phyloP scores from a whole-genome alignment of 2,329 filamentous ascomycete species.

The Fusarium buxicola region DNA sequence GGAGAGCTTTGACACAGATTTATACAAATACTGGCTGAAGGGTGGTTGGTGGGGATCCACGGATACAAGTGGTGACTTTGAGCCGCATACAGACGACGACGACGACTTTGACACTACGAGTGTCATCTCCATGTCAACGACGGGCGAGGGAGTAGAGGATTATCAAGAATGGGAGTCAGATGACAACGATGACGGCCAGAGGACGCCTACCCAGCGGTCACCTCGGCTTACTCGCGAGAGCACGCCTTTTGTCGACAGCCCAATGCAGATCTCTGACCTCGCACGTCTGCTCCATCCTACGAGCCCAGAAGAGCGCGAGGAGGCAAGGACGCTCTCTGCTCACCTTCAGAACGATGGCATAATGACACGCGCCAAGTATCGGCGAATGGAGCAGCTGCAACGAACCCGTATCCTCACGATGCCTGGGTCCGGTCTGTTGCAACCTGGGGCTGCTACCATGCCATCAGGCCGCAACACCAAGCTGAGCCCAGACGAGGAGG shows the following conservation, averaged over 20 bases:
- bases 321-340: conserved; percentile 83
- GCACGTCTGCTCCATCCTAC: conserved; percentile 85
- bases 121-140: conserved; percentile 71
- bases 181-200: conserved; percentile 62
- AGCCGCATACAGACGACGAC: conserved; percentile 62
- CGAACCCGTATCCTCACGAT: conserved; percentile 70
- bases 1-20: conserved; percentile 74
- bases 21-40: conserved; percentile 87
- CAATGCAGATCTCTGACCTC: conserved; percentile 75
- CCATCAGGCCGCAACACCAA: conserved; percentile 49
- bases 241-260: conserved; percentile 70
- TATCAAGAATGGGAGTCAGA: conserved; percentile 62
- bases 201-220: conserved; percentile 79
- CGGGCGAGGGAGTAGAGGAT: conserved; percentile 57
- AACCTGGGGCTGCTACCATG: conserved; percentile 20
- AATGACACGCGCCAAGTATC: conserved; percentile 85
- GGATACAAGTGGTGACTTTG: conserved; percentile 84
- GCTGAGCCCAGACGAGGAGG: conserved; percentile 68
- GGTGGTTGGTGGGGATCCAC: conserved; percentile 88
- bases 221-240: conserved; percentile 61
- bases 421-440: conserved; percentile 42
- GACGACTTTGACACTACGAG: conserved; percentile 81
- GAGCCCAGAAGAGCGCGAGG: conserved; percentile 80
- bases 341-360: conserved; percentile 79
- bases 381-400: conserved; percentile 73